phyloP scores from a whole-genome alignment of 2,329 filamentous ascomycete species.

The Diaporthe nobilis region DNA sequence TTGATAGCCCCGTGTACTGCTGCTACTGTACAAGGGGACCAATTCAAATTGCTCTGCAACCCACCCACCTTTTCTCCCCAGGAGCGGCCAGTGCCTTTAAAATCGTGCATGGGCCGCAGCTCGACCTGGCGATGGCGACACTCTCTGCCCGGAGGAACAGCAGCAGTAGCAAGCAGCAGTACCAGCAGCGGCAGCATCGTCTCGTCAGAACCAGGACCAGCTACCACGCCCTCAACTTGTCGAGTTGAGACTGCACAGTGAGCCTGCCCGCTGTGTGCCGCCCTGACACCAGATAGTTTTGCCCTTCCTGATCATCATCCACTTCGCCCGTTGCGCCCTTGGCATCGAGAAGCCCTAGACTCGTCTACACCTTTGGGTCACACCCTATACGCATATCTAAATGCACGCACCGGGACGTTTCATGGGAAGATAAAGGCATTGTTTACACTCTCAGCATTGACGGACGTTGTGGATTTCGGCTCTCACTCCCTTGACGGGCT shows the following conservation, averaged over 20 bases:
- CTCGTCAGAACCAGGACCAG: not conserved
- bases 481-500: not conserved
- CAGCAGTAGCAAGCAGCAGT: not conserved
- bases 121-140: not conserved
- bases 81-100: not conserved
- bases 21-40: too few relatives aligned
- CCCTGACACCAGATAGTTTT: not conserved
- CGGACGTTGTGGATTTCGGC: not conserved
- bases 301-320: not conserved
- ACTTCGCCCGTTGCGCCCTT: not conserved
- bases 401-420: not conserved
- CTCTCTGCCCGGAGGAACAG: not conserved
- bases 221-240: not conserved
- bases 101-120: not conserved
- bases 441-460: not conserved
- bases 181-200: not conserved
- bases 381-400: not conserved
- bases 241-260: not conserved
- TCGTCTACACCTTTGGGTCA: not conserved
- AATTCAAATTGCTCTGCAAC: not conserved
- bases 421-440: not conserved
- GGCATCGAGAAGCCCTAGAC: not conserved
- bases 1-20: not conserved
- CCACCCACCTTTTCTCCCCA: not conserved
- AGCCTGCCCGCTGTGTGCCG: not conserved